Evolutionary conservation across 2,329 filamentous ascomycete species (phyloP).

Genomic region (Exophiala mesophila): DNA sequence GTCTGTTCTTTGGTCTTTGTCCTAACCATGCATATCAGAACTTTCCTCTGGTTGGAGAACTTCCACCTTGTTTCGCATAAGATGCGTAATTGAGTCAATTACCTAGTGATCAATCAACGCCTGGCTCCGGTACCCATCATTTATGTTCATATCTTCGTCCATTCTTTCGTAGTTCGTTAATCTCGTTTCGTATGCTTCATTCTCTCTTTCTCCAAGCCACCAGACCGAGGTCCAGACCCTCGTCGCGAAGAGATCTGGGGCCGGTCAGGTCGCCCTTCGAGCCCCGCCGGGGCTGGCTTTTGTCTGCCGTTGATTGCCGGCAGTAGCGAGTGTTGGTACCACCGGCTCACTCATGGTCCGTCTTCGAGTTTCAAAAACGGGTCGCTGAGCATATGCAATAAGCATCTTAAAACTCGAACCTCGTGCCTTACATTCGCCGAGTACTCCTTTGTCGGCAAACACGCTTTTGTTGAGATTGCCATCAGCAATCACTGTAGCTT

Average conservation of each 20-base stretch:
- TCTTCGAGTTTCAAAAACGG: slow-evolving; percentile 39
- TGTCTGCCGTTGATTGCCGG: slow-evolving; percentile 8
- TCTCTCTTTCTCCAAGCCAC: too few relatives aligned
- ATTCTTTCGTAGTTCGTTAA: too few relatives aligned
- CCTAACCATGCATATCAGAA: too few relatives aligned
- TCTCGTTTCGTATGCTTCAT: too few relatives aligned
- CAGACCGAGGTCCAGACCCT: too few relatives aligned
- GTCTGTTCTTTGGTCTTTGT: neutral
- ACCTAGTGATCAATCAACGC: too few relatives aligned
- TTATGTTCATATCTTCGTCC: too few relatives aligned
- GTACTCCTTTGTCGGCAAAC: slow-evolving; percentile 69
- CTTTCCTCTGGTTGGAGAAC: too few relatives aligned
- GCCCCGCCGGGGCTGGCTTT: slow-evolving; percentile 12
- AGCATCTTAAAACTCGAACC: slow-evolving; percentile 84
- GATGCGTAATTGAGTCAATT: too few relatives aligned
- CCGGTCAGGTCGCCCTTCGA: slow-evolving; percentile 4
- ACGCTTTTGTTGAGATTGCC: slow-evolving; percentile 58
- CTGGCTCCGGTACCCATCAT: too few relatives aligned
- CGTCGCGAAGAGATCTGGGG: too few relatives aligned
- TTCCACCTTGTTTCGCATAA: too few relatives aligned
- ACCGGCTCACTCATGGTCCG: slow-evolving; percentile 39
- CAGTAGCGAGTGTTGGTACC: slow-evolving; percentile 20
- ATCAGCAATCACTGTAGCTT: slow-evolving; percentile 55
- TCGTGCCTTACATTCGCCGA: slow-evolving; percentile 80
- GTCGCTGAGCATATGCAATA: slow-evolving; percentile 86